Base-by-base conservation (phyloP, 345 rosid genomes). In the Draba incana region DNA sequence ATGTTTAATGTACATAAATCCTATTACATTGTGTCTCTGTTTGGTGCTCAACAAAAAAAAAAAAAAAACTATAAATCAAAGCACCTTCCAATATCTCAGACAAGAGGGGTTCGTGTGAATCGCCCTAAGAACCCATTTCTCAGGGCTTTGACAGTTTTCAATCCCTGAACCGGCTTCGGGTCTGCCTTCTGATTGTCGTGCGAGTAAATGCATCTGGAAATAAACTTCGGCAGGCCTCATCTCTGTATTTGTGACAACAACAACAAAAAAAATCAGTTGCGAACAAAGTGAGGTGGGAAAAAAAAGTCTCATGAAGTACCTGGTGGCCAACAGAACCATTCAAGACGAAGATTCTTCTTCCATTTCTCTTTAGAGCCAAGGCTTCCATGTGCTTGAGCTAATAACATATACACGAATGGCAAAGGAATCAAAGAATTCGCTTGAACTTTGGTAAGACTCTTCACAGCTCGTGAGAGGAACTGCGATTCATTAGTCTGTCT, bases 301-400 rank as follows among this genome's bases (percentile, higher is more conserved):
- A 4, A 20, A 52, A 12, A 27, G 4, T 35, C 28, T 52, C 28
- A 62, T 24, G 39, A 59, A 48, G 28, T 68, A 91, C 96, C 99
- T 86, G 95, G 96, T 57, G 96, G 83, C 99, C 99, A 94, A 66
- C 96, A 81, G 71, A 71, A 83, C 96, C 96, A 94, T 77, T 94
- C 98, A 16, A 74, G 82, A 46, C 86, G 88, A 68, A 94, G 92
- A 70, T 83, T 81, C 75, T 77, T 75, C 85, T 79, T 84, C 99
- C 99, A 89, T 43, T 82, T 87, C 66, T 80, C 81, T 79, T 78
- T 83, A 46, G 85, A 89, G 62, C 86, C 88, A 65, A 85, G 82
- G 76, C 99, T 91, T 65, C 98, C 99, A 78, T 89, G 91, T 62
- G 85, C 92, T 83, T 85, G 98, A 57, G 96, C 99, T 48, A 88